Evolutionary conservation across 805 yeast species (phyloP).

Genomic region (Candida sphagnicola): DNA sequence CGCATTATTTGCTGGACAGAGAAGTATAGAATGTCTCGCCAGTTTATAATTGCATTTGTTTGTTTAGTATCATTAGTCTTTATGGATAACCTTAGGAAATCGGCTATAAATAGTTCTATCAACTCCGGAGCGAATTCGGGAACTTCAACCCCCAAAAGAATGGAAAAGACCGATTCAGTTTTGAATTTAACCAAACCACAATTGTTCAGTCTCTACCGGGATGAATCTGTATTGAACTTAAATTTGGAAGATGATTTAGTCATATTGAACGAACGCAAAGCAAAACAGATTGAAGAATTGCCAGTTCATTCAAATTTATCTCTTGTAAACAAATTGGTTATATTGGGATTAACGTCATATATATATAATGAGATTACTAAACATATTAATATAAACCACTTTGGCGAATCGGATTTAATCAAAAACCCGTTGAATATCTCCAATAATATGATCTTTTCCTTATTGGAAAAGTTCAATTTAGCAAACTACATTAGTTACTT

Average conservation of each 20-base stretch:
- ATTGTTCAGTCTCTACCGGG: conserved; percentile 48
- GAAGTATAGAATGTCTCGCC: too few species aligned
- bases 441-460: conserved; percentile 20
- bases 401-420: conserved; percentile 36
- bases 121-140: conserved; percentile 10
- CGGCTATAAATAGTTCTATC: not conserved
- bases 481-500: conserved; percentile 7
- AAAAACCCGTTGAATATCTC: conserved; percentile 40
- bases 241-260: conserved; percentile 9
- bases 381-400: conserved; percentile 49
- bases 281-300: not conserved
- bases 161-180: conserved; percentile 38
- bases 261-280: not conserved
- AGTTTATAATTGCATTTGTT: too few species aligned
- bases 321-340: conserved; percentile 14
- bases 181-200: conserved; percentile 48
- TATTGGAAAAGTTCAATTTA: conserved; percentile 21
- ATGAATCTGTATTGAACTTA: conserved; percentile 35
- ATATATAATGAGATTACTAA: conserved; percentile 50
- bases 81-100: not conserved
- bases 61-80: not conserved
- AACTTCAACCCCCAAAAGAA: conserved; percentile 17
- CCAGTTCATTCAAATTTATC: not conserved
- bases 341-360: conserved; percentile 45
- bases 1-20: too few species aligned